Conservation (phyloP, 2,329 filamentous ascomycete species). For the Huntiella abstrusa region DNA sequence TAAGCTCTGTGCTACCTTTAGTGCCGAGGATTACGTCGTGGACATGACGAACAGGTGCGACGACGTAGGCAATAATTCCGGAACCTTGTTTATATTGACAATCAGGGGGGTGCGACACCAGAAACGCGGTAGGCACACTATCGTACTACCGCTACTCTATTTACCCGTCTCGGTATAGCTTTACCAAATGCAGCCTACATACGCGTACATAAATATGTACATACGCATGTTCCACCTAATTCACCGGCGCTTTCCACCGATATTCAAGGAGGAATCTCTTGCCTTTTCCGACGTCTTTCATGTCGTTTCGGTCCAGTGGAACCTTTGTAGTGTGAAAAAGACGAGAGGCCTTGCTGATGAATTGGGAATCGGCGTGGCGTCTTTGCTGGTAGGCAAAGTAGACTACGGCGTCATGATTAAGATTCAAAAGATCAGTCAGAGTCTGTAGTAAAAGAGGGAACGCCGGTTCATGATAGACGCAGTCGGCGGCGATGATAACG, state of each 20-base stretch:
- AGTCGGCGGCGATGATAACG: constrained; percentile 84
- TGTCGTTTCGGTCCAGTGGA: constrained; percentile 37
- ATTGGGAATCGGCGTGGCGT: constrained; percentile 59
- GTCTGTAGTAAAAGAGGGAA: constrained; percentile 76
- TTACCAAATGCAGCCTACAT: constrained; percentile 14
- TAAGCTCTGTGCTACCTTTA: no score
- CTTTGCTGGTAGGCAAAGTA: constrained; percentile 94
- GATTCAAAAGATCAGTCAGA: constrained; percentile 50
- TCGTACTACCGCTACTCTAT: no score
- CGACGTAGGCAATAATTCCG: no score
- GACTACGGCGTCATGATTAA: constrained; percentile 45
- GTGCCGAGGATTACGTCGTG: no score
- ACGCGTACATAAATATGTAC: constrained; percentile 21
- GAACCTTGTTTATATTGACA: no score
- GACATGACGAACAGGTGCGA: no score
- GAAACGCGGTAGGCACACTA: no score
- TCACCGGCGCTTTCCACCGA: not conserved
- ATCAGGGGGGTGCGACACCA: no score
- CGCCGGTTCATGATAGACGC: constrained; percentile 90
- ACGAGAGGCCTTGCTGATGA: constrained; percentile 52
- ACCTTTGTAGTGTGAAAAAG: constrained; percentile 41
- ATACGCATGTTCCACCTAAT: no score
- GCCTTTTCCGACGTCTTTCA: constrained; percentile 35
- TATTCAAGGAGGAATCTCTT: constrained; percentile 26
- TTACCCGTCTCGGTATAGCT: no score